A percentile compares a stretch with the other conserved stretches of the same genome.
Evolutionary conservation across 31 red algal species (phyloP).

Genomic region (Bonnemaisonia californica): DNA sequence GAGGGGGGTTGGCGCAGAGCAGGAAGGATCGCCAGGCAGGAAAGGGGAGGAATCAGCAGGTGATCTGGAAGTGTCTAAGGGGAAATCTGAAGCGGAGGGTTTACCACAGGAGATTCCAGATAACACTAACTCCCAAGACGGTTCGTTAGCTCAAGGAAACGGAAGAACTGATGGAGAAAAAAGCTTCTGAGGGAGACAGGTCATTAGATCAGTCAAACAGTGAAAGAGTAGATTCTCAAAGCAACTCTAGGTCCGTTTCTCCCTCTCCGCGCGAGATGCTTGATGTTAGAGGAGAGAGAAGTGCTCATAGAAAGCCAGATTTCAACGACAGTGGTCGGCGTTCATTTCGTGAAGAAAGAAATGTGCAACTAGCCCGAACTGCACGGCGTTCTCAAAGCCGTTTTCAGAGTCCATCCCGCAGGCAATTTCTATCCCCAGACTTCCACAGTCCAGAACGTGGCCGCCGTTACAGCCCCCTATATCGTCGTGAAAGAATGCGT

Average conservation of each 20-base stretch:
- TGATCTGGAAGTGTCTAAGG: neutral
- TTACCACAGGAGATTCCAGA: neutral
- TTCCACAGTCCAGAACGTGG: slow-evolving; percentile 16
- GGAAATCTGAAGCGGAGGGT: slow-evolving; percentile 14
- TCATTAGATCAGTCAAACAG: slow-evolving; percentile 27
- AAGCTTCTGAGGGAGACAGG: neutral
- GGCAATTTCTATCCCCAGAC: slow-evolving; percentile 5
- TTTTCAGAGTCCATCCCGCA: slow-evolving; percentile 29
- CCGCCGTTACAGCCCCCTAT: slow-evolving; percentile 9
- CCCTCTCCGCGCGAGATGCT: slow-evolving; percentile 6
- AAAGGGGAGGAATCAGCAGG: slow-evolving; percentile 1
- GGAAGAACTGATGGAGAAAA: neutral
- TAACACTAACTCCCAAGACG: slow-evolving; percentile 1
- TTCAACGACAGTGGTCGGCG: slow-evolving; percentile 18
- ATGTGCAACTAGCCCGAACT: slow-evolving; percentile 7
- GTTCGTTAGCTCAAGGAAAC: neutral
- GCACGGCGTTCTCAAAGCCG: neutral
- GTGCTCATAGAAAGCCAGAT: slow-evolving; percentile 34
- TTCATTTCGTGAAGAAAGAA: neutral
- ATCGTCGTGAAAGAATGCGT: slow-evolving; percentile 3
- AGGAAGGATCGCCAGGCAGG: slow-evolving; percentile 1
- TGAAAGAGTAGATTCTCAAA: slow-evolving; percentile 32
- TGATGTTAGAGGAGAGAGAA: slow-evolving; percentile 27
- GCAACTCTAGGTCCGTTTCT: slow-evolving; percentile 16
- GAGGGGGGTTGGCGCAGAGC: too few species aligned